Evolutionary conservation across 257 asterid genomes (phyloP), one percentile per base, ranked within the genome.

Genomic region (Solanum chmielewskii): DNA sequence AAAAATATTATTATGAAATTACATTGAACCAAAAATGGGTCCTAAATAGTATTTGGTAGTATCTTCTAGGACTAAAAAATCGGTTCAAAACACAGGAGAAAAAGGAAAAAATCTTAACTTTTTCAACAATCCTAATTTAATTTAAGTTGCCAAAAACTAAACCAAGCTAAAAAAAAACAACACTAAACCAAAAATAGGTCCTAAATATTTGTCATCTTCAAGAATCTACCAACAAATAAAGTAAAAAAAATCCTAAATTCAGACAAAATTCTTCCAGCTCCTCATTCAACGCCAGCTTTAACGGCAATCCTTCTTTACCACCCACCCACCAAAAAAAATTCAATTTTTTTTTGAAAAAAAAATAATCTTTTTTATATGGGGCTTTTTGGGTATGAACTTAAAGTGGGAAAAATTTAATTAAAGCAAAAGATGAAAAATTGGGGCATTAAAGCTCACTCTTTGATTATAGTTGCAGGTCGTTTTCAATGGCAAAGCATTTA

Each of bases 401-500:
- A 85, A 62, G 33, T 66, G 56, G 52, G 25, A 70, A 45, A 77
- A 44, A 14, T 77, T 15, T 2, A 29, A 81, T n/a, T 77, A 29
- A 81, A 81, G 69, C n/a, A 47, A 81, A 81, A 29, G 29, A 49
- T 29, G 45, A 11, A 92, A 70, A 89, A 91, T 86, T 92, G 87
- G 89, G 87, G 83, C 37, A 70, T 42, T 66, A 84, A 84, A 70
- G 81, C 49, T 41, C 76, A 64, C 45, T 42, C 33, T 84, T 68
- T 49, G 41, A 86, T 76, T 74, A 86, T 83, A 35, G 85, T 86
- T 85, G 89, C 85, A 86, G 85, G 91, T 89, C 91, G 87, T 86
- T 86, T 15, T 90, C 92, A 85, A 56, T 85, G 84, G 62, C 87
- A 29, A 83, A 27, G 89, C 92, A 87, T 90, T 89, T 89, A 89